Conservation (phyloP, 495 filamentous ascomycete species). For the Astrocystis sublimbata region DNA sequence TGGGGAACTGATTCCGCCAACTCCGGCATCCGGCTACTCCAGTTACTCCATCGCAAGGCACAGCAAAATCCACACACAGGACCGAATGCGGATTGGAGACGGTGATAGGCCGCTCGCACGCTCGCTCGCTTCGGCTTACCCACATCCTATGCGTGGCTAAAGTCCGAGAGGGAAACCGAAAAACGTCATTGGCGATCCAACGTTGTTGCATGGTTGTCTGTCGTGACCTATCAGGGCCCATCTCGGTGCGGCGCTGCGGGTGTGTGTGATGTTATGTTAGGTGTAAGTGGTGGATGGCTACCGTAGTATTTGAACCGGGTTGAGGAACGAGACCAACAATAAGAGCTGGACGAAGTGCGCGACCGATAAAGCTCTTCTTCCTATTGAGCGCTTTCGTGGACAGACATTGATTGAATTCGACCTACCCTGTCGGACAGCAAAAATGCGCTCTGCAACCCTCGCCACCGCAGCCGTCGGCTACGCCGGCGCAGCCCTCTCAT, state of each 20-base stretch:
- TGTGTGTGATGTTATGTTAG: too few species aligned
- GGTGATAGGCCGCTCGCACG: conserved; percentile 10
- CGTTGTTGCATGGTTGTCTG: too few species aligned
- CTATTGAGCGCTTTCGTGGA: too few species aligned
- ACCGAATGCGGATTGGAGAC: neutral
- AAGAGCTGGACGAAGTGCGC: neutral
- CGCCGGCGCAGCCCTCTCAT: conserved; percentile 12
- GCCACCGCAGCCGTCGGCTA: conserved; percentile 2
- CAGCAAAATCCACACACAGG: neutral
- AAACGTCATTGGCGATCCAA: conserved; percentile 17
- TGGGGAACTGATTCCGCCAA: neutral
- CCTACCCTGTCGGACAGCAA: neutral
- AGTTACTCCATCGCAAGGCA: too few species aligned
- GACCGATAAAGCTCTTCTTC: neutral
- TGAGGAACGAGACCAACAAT: neutral
- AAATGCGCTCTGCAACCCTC: conserved; percentile 12
- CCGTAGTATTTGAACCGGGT: conserved; percentile 1
- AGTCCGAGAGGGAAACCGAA: too few species aligned
- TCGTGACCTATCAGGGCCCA: too few species aligned
- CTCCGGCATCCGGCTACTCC: too few species aligned
- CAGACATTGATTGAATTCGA: too few species aligned
- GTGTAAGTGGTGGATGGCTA: neutral
- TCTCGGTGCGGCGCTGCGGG: too few species aligned
- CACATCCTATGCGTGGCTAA: conserved; percentile 11
- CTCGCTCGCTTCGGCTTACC: too few species aligned